Conservation (phyloP, 73 alveolate genomes). For the Durusdinium trenchii region DNA sequence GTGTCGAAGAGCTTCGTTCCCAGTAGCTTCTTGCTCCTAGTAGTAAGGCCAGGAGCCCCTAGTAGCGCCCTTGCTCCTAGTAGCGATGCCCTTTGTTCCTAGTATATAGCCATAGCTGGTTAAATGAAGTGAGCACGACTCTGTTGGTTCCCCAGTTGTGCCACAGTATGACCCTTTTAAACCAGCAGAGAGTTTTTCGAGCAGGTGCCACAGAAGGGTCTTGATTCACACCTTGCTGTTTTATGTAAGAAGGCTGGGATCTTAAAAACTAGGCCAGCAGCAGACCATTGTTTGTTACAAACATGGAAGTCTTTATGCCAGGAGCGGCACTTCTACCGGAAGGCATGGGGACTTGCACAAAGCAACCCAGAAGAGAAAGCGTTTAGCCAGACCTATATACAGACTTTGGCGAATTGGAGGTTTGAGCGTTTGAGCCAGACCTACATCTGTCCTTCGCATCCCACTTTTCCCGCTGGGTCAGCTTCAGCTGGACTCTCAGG, state of each 20-base stretch:
- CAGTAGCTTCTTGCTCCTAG: no score
- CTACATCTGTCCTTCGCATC: not conserved
- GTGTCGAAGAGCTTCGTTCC: not conserved
- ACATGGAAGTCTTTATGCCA: no score
- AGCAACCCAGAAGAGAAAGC: not conserved
- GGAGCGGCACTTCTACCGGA: constrained; percentile 67
- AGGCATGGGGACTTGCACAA: no score
- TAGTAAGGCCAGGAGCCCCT: no score
- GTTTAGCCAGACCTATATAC: not conserved
- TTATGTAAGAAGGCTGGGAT: not conserved
- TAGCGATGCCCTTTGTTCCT: no score
- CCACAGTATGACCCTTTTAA: not conserved
- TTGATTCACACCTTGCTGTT: not conserved
- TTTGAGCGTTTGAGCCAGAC: no score
- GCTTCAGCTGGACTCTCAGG: not conserved
- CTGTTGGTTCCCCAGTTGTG: not conserved
- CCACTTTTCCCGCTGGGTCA: not conserved
- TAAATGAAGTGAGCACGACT: no score
- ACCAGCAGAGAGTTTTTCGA: not conserved
- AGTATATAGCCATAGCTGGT: no score
- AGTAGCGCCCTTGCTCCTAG: no score
- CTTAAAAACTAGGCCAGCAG: no score
- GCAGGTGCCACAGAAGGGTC: not conserved
- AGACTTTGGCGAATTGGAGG: not conserved
- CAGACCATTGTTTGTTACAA: no score